These are phyloP conservation scores for Alternaria triticimaculans DNA, from an alignment of 2,329 filamentous ascomycete genomes.

Conservation along the genomic window DNA sequence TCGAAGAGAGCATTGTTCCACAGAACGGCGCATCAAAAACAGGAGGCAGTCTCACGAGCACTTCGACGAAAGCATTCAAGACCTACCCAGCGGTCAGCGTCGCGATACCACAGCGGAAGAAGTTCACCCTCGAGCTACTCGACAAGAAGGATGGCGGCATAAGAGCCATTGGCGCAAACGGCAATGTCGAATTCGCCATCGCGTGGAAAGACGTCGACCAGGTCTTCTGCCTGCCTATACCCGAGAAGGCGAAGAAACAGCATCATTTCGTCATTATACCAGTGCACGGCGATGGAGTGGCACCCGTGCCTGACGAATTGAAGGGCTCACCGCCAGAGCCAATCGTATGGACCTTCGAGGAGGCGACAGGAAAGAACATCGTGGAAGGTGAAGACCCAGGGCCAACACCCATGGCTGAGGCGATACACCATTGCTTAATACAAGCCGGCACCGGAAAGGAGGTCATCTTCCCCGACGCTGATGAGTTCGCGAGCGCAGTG, in stretches of 20 bases:
- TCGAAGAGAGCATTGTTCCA: conserved; percentile 36
- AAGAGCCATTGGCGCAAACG: conserved; percentile 58
- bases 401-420: conserved; percentile 54
- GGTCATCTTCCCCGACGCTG: conserved; percentile 60
- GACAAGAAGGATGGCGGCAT: conserved; percentile 52
- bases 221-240: conserved; percentile 67
- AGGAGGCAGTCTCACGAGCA: conserved; percentile 31
- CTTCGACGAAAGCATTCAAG: conserved; percentile 36
- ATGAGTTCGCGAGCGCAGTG: conserved; percentile 66
- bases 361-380: conserved; percentile 56
- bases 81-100: conserved; percentile 62
- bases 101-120: conserved; percentile 68
- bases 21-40: conserved; percentile 23
- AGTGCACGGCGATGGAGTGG: conserved; percentile 58
- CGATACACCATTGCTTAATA: conserved; percentile 45
- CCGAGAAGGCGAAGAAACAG: conserved; percentile 68
- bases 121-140: conserved; percentile 66
- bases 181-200: conserved; percentile 62
- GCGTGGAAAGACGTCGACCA: conserved; percentile 61
- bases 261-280: conserved; percentile 69
- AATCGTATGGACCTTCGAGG: conserved; percentile 66
- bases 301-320: conserved; percentile 49
- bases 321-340: conserved; percentile 56
- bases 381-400: conserved; percentile 53
- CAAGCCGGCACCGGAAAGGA: conserved; percentile 56